Evolutionary conservation across 495 filamentous ascomycete species (phyloP), one percentile per base, ranked within the genome.

Genomic region (Aspergillus indologenus): DNA sequence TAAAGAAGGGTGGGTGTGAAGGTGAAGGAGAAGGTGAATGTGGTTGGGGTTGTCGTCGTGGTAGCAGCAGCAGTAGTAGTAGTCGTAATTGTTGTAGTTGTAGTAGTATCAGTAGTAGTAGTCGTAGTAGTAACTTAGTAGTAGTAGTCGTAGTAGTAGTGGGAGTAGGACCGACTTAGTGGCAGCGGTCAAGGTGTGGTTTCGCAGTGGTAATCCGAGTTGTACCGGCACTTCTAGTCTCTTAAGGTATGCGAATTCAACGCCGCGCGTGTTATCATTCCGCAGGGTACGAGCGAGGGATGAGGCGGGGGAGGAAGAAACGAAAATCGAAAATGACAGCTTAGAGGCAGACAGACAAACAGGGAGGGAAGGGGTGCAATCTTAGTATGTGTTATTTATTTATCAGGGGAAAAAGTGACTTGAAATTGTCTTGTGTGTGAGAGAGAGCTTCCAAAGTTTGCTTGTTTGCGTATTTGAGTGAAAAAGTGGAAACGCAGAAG

Each of bases 251-350:
- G 34, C 12, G 12, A 11, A 70, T 71, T 71, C 70, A 76, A 73
- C 71, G n/a, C n/a, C n/a, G n/a, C n/a, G 69, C 67, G 71, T 70
- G 64, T 4, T 40, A 63, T 63, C 73, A 73, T 73, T 73, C 70
- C 59, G 67, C 56, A 40, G 57, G n/a, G 54, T 21, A 47, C 23
- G 22, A 18, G 3, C 9, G 4, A 29, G 22, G 21, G 6, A 17
- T 18, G 53, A 49, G 19, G 29, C 46, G 14, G 23, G 24, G 21
- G 11, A 11, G 42, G 54, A 40, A n/a, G n/a, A n/a, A n/a, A n/a
- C n/a, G n/a, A n/a, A 55, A 19, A 24, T 23, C 34, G 22, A 57
- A 45, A 34, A 56, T 48, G 19, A 12, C 12, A 40, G 42, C 26
- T 34, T 44, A 49, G 34, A 23, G 43, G 17, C 20, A 51, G 44